phyloP scores from a whole-genome alignment of 352 stramenopile species.

The Pythium guiyangense region DNA sequence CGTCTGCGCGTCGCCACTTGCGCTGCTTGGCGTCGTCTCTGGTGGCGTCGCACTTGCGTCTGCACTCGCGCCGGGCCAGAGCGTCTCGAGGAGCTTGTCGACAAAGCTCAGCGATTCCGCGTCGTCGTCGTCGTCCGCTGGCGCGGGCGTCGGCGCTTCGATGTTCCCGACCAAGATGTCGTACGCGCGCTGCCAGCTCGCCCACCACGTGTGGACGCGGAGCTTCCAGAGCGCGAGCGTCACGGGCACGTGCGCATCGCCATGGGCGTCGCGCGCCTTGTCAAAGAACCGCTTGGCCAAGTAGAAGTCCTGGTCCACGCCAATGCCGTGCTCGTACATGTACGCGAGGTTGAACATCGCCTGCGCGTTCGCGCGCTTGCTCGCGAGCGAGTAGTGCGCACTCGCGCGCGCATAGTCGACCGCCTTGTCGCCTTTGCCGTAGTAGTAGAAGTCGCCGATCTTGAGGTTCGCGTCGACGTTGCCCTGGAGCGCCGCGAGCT shows the following conservation, averaged over 20 bases:
- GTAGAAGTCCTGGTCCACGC: constrained; percentile 84
- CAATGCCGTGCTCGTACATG: constrained; percentile 85
- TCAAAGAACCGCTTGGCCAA: constrained; percentile 92
- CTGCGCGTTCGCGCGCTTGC: constrained; percentile 81
- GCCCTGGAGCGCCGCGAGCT: constrained; percentile 76
- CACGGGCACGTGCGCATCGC: constrained; percentile 73
- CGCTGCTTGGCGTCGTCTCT: neutral
- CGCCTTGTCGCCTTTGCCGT: constrained; percentile 55
- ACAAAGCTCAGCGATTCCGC: constrained; percentile 15
- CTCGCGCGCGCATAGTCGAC: constrained; percentile 76
- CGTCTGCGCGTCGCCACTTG: too few relatives aligned
- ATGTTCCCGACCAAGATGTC: constrained; percentile 54
- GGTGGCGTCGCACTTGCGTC: constrained; percentile 3
- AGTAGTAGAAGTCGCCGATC: constrained; percentile 91
- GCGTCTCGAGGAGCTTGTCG: constrained; percentile 23
- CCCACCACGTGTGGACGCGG: constrained; percentile 44
- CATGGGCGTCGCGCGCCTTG: constrained; percentile 59
- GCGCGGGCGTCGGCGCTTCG: constrained; percentile 11
- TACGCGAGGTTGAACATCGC: constrained; percentile 91
- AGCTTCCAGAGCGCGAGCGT: constrained; percentile 84
- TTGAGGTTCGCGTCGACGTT: constrained; percentile 90
- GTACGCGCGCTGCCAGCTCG: constrained; percentile 59
- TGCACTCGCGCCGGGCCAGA: constrained; percentile 23
- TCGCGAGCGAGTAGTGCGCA: constrained; percentile 82
- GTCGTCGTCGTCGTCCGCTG: neutral